A percentile compares a stretch with the other conserved stretches of the same genome.
These are phyloP conservation scores for Triticum dicoccoides DNA, from an alignment of 176 grass and related monocot genomes.

Conservation along the genomic window DNA sequence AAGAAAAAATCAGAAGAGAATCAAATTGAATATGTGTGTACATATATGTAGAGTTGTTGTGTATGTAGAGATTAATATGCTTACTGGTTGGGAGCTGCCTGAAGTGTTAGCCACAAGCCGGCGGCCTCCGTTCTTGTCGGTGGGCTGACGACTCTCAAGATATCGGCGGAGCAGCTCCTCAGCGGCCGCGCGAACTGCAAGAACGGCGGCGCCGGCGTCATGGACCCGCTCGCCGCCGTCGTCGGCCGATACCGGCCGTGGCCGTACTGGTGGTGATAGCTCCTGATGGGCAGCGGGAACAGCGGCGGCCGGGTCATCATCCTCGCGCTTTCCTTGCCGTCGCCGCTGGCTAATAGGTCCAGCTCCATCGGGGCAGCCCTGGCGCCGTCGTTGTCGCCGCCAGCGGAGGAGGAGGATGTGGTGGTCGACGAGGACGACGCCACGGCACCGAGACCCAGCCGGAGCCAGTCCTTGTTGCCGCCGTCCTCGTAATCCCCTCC, in stretches of 20 bases:
- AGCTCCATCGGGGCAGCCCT: conserved; percentile 15
- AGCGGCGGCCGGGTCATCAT: conserved; percentile 19
- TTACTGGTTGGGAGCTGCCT: conserved; percentile 78
- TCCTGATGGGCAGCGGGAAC: conserved; percentile 48
- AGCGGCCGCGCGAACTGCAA: conserved; percentile 24
- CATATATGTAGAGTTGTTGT: not conserved
- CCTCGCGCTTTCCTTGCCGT: conserved; percentile 12
- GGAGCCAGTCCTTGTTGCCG: conserved; percentile 65
- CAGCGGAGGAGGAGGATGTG: conserved; percentile 26
- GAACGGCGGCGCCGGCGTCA: conserved; percentile 27
- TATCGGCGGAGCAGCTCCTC: conserved; percentile 35
- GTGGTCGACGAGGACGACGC: conserved; percentile 29
- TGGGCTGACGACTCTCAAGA: conserved; percentile 56
- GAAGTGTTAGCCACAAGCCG: conserved; percentile 72
- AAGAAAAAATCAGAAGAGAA: not conserved
- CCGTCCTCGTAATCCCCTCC: conserved; percentile 13
- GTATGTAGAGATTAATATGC: not conserved
- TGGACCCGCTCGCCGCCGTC: not conserved
- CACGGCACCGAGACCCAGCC: conserved; percentile 46
- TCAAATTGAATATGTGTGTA: not conserved
- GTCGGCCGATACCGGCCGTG: conserved; percentile 5
- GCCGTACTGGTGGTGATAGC: conserved; percentile 23
- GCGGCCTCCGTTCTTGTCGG: conserved; percentile 51
- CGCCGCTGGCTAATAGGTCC: conserved; percentile 35
- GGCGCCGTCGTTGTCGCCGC: conserved; percentile 12